Evolutionary conservation across 106 monocot genomes (phyloP).

Genomic region (Acorus gramineus): DNA sequence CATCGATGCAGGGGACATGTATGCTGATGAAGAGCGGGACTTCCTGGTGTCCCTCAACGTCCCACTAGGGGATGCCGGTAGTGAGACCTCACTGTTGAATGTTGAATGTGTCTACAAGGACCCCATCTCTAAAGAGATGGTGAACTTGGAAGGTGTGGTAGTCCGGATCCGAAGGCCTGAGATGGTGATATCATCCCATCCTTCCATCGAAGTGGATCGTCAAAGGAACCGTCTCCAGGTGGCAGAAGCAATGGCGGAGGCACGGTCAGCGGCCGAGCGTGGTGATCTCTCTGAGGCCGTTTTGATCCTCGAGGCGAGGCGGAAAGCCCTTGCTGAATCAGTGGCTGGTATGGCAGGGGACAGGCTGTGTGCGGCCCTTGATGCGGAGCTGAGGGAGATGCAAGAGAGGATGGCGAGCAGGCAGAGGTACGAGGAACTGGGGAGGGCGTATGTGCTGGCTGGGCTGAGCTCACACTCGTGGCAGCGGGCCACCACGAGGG

Average conservation of each 20-base stretch:
- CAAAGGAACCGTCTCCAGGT: too few species aligned
- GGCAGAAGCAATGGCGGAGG: too few species aligned
- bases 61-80: not conserved
- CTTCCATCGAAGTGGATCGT: too few species aligned
- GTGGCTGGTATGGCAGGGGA: slow-evolving; percentile 7
- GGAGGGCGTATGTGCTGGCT: slow-evolving; percentile 24
- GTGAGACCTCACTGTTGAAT: slow-evolving; percentile 13
- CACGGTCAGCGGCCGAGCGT: too few species aligned
- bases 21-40: too few species aligned
- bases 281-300: too few species aligned
- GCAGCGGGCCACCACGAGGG: slow-evolving; percentile 29
- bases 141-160: slow-evolving; percentile 3
- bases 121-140: slow-evolving; percentile 14
- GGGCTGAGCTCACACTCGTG: slow-evolving; percentile 27
- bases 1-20: too few species aligned
- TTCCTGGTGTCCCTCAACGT: not conserved
- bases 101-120: slow-evolving; percentile 23
- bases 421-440: slow-evolving; percentile 19
- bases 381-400: slow-evolving; percentile 26
- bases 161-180: too few species aligned
- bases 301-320: too few species aligned
- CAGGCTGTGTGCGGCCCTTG: slow-evolving; percentile 8
- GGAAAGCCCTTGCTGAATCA: slow-evolving; percentile 11
- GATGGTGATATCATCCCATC: too few species aligned
- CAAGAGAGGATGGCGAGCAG: slow-evolving; percentile 24